Conservation (phyloP, 2,329 filamentous ascomycete genomes). For the Colletotrichum karsti region DNA sequence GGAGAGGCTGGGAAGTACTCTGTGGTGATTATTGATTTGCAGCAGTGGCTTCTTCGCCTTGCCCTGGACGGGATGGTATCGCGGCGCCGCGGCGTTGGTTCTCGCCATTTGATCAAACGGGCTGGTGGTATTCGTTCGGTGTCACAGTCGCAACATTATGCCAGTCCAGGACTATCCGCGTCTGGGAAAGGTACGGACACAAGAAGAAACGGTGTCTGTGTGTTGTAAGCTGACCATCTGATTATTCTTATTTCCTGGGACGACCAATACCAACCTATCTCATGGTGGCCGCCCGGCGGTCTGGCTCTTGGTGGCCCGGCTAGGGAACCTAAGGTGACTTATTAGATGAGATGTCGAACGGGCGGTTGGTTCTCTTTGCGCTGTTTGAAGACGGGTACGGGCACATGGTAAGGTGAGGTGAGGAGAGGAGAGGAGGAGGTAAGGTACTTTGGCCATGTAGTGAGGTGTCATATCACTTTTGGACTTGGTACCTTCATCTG, state of each 20-base stretch:
- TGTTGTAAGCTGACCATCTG: neutral
- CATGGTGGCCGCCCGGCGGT: neutral
- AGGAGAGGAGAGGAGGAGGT: neutral
- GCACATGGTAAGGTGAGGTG: neutral
- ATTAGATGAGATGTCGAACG: neutral
- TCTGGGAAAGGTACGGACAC: neutral
- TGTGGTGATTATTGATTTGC: too few species aligned
- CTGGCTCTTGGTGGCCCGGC: neutral
- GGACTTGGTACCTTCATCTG: neutral
- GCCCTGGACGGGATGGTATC: neutral
- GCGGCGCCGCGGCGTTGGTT: neutral
- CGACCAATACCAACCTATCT: neutral
- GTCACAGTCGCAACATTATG: neutral
- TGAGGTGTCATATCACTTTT: neutral
- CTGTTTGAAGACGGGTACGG: neutral
- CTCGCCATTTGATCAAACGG: neutral
- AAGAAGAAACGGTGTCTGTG: constrained; percentile 2
- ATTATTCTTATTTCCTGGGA: neutral
- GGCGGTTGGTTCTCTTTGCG: neutral
- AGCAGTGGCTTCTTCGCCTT: neutral
- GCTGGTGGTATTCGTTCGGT: neutral
- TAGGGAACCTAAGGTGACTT: neutral
- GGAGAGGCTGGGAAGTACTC: neutral
- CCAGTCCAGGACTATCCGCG: neutral
- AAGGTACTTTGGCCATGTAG: neutral